Conservation (phyloP, 1,139 yeast genomes). For the Zygosaccharomyces pseudobailii region DNA sequence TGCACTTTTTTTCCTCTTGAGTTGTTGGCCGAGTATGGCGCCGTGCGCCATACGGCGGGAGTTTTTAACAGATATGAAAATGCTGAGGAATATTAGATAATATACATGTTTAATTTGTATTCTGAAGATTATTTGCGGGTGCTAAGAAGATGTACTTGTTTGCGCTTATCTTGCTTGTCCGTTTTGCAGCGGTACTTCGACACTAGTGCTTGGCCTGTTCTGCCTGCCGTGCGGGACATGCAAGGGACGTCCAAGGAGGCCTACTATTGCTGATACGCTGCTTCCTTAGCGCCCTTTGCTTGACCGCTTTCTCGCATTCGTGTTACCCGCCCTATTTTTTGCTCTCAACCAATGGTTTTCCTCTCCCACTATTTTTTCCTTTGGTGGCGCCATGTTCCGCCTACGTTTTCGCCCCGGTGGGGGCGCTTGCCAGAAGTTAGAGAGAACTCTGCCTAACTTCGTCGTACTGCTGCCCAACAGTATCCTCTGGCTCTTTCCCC, state of each 20-base stretch:
- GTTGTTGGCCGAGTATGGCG: neutral
- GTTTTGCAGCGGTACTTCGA: no score
- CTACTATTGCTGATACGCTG: no score
- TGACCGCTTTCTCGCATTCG: no score
- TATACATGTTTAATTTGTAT: no score
- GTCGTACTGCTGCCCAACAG: neutral
- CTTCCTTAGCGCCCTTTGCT: no score
- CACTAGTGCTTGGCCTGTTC: no score
- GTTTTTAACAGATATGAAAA: neutral
- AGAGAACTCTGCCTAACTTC: slow-evolving; percentile 2
- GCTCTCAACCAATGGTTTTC: neutral
- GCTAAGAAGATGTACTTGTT: no score
- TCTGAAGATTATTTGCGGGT: neutral
- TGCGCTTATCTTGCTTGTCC: no score
- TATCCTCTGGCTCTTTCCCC: neutral
- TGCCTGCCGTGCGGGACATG: no score
- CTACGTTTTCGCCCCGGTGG: slow-evolving; percentile 1
- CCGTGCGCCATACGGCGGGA: neutral
- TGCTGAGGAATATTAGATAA: no score
- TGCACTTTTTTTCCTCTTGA: neutral
- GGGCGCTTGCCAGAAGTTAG: slow-evolving; percentile 2
- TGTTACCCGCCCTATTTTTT: neutral
- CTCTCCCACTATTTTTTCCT: neutral
- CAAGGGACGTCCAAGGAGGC: no score
- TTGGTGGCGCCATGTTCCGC: neutral